Evolutionary conservation across 1,284 basidiomycete species (phyloP).

Genomic region (Exobasidium rhododendri): DNA sequence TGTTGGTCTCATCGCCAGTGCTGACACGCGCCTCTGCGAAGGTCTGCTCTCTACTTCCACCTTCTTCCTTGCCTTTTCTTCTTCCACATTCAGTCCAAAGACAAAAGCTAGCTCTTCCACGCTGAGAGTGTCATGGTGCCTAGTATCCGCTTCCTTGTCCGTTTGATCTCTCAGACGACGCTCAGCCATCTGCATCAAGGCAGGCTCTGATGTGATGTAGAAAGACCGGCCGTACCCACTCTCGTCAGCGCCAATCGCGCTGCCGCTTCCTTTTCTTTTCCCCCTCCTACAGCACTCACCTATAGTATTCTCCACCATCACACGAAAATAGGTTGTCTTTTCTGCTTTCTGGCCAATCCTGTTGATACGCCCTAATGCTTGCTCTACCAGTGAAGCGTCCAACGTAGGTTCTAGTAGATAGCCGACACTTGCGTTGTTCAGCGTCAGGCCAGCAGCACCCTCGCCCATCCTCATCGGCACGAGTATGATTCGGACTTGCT

Average conservation of each 20-base stretch:
- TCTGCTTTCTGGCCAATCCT: conserved; percentile 31
- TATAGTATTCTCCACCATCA: conserved; percentile 38
- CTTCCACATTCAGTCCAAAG: not conserved
- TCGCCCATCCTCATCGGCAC: conserved; percentile 31
- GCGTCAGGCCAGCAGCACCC: conserved; percentile 38
- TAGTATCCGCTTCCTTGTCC: not conserved
- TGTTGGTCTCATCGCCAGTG: not conserved
- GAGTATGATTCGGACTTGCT: conserved; percentile 24
- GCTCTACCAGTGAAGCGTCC: conserved; percentile 31
- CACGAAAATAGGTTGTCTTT: conserved; percentile 28
- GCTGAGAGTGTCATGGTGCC: not conserved
- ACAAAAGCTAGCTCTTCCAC: not conserved
- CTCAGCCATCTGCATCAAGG: conserved; percentile 32
- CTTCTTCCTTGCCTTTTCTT: not conserved
- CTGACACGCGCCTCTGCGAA: not conserved
- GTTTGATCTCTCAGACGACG: conserved; percentile 17
- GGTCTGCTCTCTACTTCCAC: not conserved
- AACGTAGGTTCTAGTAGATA: conserved; percentile 37
- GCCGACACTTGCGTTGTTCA: conserved; percentile 32
- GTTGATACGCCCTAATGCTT: conserved; percentile 32
- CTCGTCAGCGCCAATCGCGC: too few species aligned
- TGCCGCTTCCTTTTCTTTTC: too few species aligned
- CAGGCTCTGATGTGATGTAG: conserved; percentile 23
- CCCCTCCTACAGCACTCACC: too few species aligned
- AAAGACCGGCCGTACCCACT: too few species aligned